phyloP scores from a whole-genome alignment of 73 alveolate genomes.

The Uronychia setigera region DNA sequence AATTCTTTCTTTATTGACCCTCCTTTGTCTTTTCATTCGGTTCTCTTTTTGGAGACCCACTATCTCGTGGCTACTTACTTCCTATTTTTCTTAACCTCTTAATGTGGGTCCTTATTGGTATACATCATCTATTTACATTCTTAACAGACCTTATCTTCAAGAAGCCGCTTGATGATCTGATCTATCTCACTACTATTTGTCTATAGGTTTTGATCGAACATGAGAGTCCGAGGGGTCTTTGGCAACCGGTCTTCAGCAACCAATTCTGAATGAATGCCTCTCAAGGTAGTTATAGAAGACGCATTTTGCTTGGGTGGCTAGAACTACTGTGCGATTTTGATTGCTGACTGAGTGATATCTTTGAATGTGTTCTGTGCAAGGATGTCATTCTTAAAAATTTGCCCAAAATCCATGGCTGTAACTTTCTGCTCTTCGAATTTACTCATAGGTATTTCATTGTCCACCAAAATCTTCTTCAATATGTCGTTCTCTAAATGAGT shows the following conservation, averaged over 20 bases:
- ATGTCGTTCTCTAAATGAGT: too few species aligned
- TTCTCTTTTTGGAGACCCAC: not conserved
- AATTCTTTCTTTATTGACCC: too few species aligned
- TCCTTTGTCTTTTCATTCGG: not conserved
- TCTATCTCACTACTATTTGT: not conserved
- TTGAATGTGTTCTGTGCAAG: not conserved
- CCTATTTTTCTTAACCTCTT: too few species aligned
- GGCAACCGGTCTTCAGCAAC: not conserved
- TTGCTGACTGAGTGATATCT: not conserved
- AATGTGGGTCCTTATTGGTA: not conserved
- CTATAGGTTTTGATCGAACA: not conserved
- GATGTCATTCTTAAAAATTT: not conserved
- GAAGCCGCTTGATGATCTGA: not conserved
- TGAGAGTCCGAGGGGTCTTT: not conserved
- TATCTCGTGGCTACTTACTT: too few species aligned
- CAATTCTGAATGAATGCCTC: not conserved
- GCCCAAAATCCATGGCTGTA: not conserved
- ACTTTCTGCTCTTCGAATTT: not conserved
- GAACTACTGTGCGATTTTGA: not conserved
- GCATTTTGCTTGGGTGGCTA: not conserved
- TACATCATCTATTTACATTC: not conserved
- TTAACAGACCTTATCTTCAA: not conserved
- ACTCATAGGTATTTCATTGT: not conserved
- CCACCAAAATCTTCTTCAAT: not conserved
- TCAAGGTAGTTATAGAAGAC: not conserved